phyloP scores from a whole-genome alignment of 208 protist species.

The Leishmania tarentolae region DNA sequence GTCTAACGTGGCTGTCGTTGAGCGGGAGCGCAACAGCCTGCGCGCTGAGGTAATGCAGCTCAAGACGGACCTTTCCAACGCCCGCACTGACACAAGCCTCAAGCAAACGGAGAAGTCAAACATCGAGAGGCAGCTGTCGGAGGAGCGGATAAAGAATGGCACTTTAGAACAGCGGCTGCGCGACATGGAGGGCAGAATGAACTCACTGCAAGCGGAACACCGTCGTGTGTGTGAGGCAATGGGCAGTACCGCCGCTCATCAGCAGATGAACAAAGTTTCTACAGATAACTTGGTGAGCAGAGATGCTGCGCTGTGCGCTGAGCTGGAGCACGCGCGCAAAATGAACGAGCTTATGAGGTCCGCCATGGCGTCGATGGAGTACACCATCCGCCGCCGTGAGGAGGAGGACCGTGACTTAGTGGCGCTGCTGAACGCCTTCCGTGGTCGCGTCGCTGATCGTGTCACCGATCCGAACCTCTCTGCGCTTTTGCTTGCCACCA shows the following conservation, averaged over 20 bases:
- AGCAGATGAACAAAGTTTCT: conserved; percentile 22
- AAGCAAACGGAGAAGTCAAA: conserved; percentile 49
- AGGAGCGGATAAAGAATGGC: conserved; percentile 42
- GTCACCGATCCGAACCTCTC: conserved; percentile 65
- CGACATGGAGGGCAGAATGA: conserved; percentile 49
- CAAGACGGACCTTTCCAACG: conserved; percentile 45
- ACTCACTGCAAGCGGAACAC: conserved; percentile 57
- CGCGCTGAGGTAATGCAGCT: conserved; percentile 48
- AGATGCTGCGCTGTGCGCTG: conserved; percentile 28
- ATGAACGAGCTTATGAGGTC: conserved; percentile 55
- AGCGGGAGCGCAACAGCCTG: conserved; percentile 47
- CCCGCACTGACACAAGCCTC: conserved; percentile 37
- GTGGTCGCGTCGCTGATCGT: conserved; percentile 60
- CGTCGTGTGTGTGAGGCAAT: conserved; percentile 50
- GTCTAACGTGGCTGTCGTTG: conserved; percentile 30
- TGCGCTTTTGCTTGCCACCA: conserved; percentile 64
- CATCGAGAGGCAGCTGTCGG: conserved; percentile 51
- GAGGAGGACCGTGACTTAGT: conserved; percentile 79
- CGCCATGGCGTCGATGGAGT: conserved; percentile 73
- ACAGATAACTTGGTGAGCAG: conserved; percentile 36
- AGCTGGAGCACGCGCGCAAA: conserved; percentile 47
- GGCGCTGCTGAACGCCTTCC: conserved; percentile 72
- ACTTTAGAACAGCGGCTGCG: conserved; percentile 69
- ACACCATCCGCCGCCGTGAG: conserved; percentile 77
- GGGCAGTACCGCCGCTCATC: conserved; percentile 21